phyloP scores from a whole-genome alignment of 2,329 filamentous ascomycete genomes.

The Stemphylium beticola region DNA sequence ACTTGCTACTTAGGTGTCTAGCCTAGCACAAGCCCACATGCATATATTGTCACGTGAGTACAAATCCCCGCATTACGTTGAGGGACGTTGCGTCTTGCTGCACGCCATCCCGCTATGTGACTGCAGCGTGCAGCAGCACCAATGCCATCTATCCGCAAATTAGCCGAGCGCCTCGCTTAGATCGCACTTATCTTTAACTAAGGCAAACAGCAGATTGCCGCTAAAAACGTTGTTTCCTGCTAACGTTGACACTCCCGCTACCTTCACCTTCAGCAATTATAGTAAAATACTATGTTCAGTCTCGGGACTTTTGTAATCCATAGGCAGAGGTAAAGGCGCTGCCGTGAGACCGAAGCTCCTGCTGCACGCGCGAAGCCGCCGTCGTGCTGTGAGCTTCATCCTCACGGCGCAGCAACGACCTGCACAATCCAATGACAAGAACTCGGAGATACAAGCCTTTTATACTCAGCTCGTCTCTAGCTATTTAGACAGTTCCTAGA shows the following conservation, averaged over 20 bases:
- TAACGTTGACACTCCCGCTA: not conserved
- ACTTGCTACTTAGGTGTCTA: not conserved
- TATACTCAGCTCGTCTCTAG: not conserved
- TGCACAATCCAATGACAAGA: not conserved
- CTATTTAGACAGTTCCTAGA: not conserved
- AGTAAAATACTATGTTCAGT: not conserved
- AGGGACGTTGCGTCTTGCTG: not conserved
- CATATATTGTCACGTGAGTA: slow-evolving; percentile 1
- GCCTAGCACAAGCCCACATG: not conserved
- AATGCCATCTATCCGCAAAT: not conserved
- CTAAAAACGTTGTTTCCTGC: not conserved
- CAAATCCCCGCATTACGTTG: not conserved
- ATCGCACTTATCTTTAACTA: not conserved
- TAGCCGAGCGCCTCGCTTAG: not conserved
- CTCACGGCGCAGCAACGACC: not conserved
- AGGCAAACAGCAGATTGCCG: slow-evolving; percentile 1
- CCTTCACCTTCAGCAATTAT: not conserved
- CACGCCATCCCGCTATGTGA: too few species aligned
- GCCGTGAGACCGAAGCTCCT: not conserved
- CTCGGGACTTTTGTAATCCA: not conserved
- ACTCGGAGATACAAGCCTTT: not conserved
- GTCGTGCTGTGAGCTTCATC: not conserved
- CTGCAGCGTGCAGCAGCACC: not conserved
- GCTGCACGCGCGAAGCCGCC: not conserved
- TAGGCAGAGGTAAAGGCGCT: not conserved